Base-by-base conservation (phyloP, 2,329 filamentous ascomycete species). In the Dendrostoma leiphaemia region DNA sequence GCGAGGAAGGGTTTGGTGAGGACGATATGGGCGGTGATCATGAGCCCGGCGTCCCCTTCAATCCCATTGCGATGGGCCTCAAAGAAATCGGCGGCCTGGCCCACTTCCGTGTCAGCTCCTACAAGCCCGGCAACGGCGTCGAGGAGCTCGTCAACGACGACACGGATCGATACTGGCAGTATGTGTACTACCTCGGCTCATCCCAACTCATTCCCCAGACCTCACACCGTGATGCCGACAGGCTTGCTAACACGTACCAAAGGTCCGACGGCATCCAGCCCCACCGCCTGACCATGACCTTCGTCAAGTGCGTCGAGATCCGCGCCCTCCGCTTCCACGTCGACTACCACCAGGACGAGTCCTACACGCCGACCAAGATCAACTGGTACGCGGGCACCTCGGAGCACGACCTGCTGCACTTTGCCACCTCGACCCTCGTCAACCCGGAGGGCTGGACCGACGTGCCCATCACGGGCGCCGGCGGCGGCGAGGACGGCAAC, bases 351-450 rank as follows among this genome's bases (percentile, higher is more conserved):
- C 84, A 90, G 51, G 94, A 99, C 70, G 94, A 99, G 72, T 94
- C 89, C 40, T 99, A 99, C 70, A 99, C 94, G 3, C 94, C 94
- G 0, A 97, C 92, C 1, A 90, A 91, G 64, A 95, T 99, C 64
- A 77, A 89, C 44, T 91, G 97, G 67, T 84, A 88, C 34, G 93
- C 92, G 0, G 94, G 94, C 12, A 96, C 91, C 59, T 91, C 91
- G 41, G 88, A 91, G 60, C 94, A 97, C 69, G 91, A 95, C 65
- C 82, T 97, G 9, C 88, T 95, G 51, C 89, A 94, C 59, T 97
- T 96, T 69, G 86, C 86, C 2, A 85, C 85, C 23, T 88, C 96
- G 78, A 81, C 83, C 59, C 85, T 96, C 23, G 83, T 85, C 60
- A 86, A 84, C 55, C 93, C 93, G 0, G 82, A 85, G 40, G 94